Conservation (phyloP, 2,329 filamentous ascomycete genomes). For the Epichloe sp. region DNA sequence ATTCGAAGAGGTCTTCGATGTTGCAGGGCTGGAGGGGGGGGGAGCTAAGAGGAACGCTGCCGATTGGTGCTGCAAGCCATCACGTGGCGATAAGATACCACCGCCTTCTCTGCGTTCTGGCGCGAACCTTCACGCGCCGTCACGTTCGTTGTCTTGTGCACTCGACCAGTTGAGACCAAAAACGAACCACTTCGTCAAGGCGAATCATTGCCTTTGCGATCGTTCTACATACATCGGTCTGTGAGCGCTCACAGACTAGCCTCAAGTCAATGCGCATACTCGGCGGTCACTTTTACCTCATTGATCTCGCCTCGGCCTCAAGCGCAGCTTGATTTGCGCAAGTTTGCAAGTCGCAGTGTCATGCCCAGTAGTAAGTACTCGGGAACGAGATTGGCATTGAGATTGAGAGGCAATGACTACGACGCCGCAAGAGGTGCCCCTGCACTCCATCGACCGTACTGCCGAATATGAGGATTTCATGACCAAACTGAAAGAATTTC, state of each 20-base stretch:
- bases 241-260: neutral
- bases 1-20: neutral
- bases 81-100: constrained; percentile 11
- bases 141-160: constrained; percentile 1
- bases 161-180: neutral
- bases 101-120: neutral
- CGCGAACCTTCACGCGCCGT: constrained; percentile 2
- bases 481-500: constrained; percentile 56
- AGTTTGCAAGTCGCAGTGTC: neutral
- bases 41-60: constrained; percentile 8
- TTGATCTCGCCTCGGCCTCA: neutral
- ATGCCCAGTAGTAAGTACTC: neutral
- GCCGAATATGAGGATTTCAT: constrained; percentile 72
- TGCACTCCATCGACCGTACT: constrained; percentile 42
- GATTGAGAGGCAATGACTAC: constrained; percentile 8
- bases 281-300: neutral
- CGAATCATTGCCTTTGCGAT: constrained; percentile 11
- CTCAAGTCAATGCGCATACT: neutral
- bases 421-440: constrained; percentile 22
- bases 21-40: neutral
- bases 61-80: constrained; percentile 12
- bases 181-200: constrained; percentile 4
- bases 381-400: neutral
- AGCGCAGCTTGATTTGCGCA: constrained; percentile 1
- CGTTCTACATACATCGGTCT: constrained; percentile 7